phyloP scores from a whole-genome alignment of 257 asterid species.

The Cynanchum wilfordii region DNA sequence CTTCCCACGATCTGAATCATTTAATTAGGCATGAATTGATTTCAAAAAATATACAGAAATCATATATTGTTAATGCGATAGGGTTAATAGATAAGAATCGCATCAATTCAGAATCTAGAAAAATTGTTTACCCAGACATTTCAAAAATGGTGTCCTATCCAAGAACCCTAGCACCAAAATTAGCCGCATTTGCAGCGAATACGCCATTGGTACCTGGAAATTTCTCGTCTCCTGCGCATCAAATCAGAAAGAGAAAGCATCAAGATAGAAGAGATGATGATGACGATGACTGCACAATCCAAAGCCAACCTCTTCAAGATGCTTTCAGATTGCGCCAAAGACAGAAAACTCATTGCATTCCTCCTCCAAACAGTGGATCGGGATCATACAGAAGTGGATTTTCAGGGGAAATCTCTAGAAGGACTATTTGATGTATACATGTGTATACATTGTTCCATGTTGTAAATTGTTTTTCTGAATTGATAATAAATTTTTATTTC shows the following conservation, averaged over 20 bases:
- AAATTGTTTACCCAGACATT: conserved; percentile 71
- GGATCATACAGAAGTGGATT: conserved; percentile 87
- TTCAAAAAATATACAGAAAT: conserved; percentile 55
- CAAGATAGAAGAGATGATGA: conserved; percentile 80
- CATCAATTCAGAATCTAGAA: conserved; percentile 45
- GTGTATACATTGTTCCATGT: background rate
- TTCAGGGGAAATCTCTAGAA: conserved; percentile 86
- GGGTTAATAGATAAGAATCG: conserved; percentile 33
- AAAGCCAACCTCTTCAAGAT: conserved; percentile 83
- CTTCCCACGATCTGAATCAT: conserved; percentile 86
- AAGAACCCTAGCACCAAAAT: conserved; percentile 56
- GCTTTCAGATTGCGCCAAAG: conserved; percentile 79
- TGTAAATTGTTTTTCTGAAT: no score
- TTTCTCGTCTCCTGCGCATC: no score
- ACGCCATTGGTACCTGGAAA: conserved; percentile 46
- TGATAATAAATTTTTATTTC: no score
- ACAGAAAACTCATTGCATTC: conserved; percentile 62
- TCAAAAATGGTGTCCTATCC: conserved; percentile 70
- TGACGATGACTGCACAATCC: conserved; percentile 60
- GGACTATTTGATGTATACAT: conserved; percentile 44
- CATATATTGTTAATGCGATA: conserved; percentile 49
- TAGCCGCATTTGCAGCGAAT: conserved; percentile 53
- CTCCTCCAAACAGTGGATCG: conserved; percentile 53
- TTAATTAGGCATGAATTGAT: conserved; percentile 92
- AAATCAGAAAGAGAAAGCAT: no score